Evolutionary conservation across 2,329 filamentous ascomycete genomes (phyloP).

Genomic region (Neonectria hederae): DNA sequence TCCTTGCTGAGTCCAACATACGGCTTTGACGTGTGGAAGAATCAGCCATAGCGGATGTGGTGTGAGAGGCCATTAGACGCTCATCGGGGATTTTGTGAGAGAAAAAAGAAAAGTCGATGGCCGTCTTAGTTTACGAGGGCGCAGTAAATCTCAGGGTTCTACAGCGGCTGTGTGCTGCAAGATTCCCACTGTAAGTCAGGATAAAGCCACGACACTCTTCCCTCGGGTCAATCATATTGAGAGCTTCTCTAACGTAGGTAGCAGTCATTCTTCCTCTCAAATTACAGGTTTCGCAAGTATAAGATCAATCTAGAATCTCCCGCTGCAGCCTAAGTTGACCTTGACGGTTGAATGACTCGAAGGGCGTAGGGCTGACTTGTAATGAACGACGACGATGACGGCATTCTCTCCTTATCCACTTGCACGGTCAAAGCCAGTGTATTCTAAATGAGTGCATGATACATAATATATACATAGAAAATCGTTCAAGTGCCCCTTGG

Average conservation of each 20-base stretch:
- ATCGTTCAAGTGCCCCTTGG: not conserved
- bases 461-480: constrained; percentile 9
- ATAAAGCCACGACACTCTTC: not conserved
- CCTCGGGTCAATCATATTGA: not conserved
- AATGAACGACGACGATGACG: not conserved
- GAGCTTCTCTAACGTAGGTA: not conserved
- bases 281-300: no score
- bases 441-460: constrained; percentile 3
- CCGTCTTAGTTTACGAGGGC: not conserved
- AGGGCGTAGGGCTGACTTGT: not conserved
- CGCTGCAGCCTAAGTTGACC: not conserved
- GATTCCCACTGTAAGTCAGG: not conserved
- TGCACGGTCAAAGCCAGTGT: not conserved
- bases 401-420: not conserved
- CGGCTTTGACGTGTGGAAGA: constrained; percentile 16
- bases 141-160: not conserved
- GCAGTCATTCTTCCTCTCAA: not conserved
- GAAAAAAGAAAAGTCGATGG: not conserved
- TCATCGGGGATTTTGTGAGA: not conserved
- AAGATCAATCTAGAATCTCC: not conserved
- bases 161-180: not conserved
- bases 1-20: constrained; percentile 31
- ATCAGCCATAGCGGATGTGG: not conserved
- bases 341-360: not conserved
- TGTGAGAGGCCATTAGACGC: not conserved